phyloP scores from a whole-genome alignment of 225 moss, liverwort and hornwort genomes.

The Sphagnum contortum region DNA sequence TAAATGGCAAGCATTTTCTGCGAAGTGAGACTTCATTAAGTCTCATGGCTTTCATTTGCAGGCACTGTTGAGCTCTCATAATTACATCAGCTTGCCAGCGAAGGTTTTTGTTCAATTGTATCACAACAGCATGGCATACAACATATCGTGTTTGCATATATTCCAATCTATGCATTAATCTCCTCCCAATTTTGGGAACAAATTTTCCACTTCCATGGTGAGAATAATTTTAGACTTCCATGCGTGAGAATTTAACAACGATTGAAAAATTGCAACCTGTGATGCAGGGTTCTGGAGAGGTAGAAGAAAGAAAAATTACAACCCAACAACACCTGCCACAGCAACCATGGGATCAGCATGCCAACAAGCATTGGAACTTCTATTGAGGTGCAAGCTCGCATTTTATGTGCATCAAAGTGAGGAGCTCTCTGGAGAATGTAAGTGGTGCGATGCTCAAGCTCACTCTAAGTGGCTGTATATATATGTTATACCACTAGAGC shows the following conservation, averaged over 20 bases:
- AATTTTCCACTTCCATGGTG: no score
- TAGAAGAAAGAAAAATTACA: no score
- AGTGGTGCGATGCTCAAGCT: constrained; percentile 16
- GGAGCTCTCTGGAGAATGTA: constrained; percentile 35
- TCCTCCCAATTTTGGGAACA: no score
- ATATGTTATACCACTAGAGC: constrained; percentile 18
- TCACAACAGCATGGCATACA: constrained; percentile 48
- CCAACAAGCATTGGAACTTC: constrained; percentile 27
- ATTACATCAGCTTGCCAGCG: no score
- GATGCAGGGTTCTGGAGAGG: no score
- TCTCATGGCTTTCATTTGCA: constrained; percentile 27
- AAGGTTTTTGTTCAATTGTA: no score
- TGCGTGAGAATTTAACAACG: no score
- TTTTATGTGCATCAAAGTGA: constrained; percentile 11
- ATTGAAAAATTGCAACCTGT: no score
- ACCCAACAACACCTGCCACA: constrained; percentile 57
- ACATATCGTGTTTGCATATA: constrained; percentile 48
- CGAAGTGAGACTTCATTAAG: constrained; percentile 2
- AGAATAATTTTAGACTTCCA: no score
- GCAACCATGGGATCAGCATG: constrained; percentile 54
- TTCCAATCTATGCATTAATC: constrained; percentile 16
- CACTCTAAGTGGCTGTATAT: no score
- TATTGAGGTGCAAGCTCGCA: no score
- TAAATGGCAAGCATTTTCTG: no score
- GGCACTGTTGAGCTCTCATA: constrained; percentile 7